A percentile compares a stretch with the other conserved stretches of the same genome.
Evolutionary conservation across 2,329 filamentous ascomycete species (phyloP).

Genomic region (Arthroderma uncinatum): DNA sequence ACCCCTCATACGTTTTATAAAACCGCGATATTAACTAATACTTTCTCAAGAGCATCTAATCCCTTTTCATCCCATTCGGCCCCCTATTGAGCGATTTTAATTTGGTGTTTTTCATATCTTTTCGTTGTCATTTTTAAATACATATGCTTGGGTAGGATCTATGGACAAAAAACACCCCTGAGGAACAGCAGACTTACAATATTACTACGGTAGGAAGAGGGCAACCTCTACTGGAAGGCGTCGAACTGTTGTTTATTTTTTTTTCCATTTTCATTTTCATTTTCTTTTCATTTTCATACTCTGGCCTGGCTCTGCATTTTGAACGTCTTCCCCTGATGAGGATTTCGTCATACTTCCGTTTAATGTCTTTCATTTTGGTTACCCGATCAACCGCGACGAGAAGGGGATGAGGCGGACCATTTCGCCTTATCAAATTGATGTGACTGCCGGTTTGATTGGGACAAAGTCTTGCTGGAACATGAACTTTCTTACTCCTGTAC

Average conservation of each 20-base stretch:
- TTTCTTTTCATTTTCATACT: neutral
- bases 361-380: neutral
- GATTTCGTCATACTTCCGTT: neutral
- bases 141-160: neutral
- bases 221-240: slow-evolving; percentile 10
- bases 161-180: neutral
- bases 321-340: neutral
- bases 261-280: neutral
- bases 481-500: neutral
- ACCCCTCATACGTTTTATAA: neutral
- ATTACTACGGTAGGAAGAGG: slow-evolving; percentile 8
- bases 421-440: neutral
- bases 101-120: neutral
- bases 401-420: neutral
- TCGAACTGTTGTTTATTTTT: neutral
- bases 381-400: neutral
- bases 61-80: neutral
- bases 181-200: slow-evolving; percentile 1
- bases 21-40: neutral
- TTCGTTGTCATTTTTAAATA: neutral
- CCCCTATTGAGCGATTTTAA: neutral
- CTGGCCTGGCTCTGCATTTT: neutral
- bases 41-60: neutral
- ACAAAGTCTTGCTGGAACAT: neutral
- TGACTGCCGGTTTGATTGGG: neutral